Evolutionary conservation across 495 filamentous ascomycete species (phyloP).

Genomic region (Aspergillus coremiiformis): DNA sequence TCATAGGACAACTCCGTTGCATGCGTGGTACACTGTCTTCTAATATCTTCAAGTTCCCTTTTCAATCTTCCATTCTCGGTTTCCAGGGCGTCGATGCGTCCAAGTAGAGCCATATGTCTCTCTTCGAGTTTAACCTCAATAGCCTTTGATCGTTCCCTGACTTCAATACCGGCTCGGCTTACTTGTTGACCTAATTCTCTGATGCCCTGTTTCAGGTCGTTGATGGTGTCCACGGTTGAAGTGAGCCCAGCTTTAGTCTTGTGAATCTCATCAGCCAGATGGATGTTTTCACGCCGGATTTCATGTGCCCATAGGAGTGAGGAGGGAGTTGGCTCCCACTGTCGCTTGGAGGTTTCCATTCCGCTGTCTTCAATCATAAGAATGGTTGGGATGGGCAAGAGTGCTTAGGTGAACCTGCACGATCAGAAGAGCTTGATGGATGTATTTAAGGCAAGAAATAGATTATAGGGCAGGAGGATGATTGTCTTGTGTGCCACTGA

Average conservation of each 20-base stretch:
- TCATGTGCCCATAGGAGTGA: constrained; percentile 31
- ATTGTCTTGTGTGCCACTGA: neutral
- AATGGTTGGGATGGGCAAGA: neutral
- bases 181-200: neutral
- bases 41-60: neutral
- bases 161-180: neutral
- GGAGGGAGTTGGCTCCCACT: constrained; percentile 2
- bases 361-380: neutral
- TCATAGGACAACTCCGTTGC: neutral
- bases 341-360: constrained; percentile 2
- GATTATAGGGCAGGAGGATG: neutral
- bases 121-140: neutral
- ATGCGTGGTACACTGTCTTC: neutral
- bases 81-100: neutral
- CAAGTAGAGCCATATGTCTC: neutral
- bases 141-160: neutral
- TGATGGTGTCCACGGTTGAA: constrained; percentile 3
- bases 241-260: constrained; percentile 4
- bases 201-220: constrained; percentile 2
- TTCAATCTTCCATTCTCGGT: neutral
- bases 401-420: neutral
- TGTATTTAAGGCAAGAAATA: neutral
- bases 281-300: constrained; percentile 28
- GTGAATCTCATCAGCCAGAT: constrained; percentile 17
- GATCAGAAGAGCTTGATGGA: neutral